These are phyloP conservation scores for Venturia carpophila DNA, from an alignment of 2,329 filamentous ascomycete genomes.

Conservation along the genomic window DNA sequence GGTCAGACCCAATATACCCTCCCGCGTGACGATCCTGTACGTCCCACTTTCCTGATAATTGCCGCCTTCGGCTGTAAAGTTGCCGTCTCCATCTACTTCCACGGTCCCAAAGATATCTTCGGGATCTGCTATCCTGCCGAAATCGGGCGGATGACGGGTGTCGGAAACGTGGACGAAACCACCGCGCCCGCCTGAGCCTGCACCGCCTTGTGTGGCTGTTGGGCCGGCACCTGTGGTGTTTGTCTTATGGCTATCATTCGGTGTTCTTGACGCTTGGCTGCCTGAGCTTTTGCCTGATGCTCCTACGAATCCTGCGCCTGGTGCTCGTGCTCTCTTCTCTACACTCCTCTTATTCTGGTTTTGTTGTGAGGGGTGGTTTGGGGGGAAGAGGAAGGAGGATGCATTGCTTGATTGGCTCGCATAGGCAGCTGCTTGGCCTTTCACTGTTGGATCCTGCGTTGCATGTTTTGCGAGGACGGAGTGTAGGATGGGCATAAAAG, in stretches of 20 bases:
- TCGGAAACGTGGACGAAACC: slow-evolving; percentile 59
- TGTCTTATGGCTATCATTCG: slow-evolving; percentile 17
- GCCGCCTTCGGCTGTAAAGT: slow-evolving; percentile 43
- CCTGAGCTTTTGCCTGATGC: slow-evolving; percentile 19
- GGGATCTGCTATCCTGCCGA: slow-evolving; percentile 56
- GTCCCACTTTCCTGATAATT: slow-evolving; percentile 55
- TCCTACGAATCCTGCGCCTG: slow-evolving; percentile 21
- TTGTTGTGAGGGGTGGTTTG: slow-evolving; percentile 25
- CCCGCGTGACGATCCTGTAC: slow-evolving; percentile 53
- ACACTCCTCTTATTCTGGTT: slow-evolving; percentile 21
- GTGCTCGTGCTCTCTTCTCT: slow-evolving; percentile 22
- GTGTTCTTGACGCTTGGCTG: slow-evolving; percentile 32
- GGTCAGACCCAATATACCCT: slow-evolving; percentile 48
- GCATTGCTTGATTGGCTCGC: slow-evolving; percentile 31
- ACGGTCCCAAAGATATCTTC: slow-evolving; percentile 60
- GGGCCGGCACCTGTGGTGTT: slow-evolving; percentile 44
- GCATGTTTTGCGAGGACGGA: slow-evolving; percentile 48
- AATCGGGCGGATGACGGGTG: slow-evolving; percentile 52
- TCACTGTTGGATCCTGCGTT: slow-evolving; percentile 47
- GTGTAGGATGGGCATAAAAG: slow-evolving; percentile 50
- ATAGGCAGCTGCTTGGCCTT: slow-evolving; percentile 53
- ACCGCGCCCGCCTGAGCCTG: slow-evolving; percentile 49
- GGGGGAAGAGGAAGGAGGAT: slow-evolving; percentile 37
- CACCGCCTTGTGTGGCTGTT: slow-evolving; percentile 51
- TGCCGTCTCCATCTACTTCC: slow-evolving; percentile 51